Conservation (phyloP, 106 monocot species). For the Cymbidium sinense region DNA sequence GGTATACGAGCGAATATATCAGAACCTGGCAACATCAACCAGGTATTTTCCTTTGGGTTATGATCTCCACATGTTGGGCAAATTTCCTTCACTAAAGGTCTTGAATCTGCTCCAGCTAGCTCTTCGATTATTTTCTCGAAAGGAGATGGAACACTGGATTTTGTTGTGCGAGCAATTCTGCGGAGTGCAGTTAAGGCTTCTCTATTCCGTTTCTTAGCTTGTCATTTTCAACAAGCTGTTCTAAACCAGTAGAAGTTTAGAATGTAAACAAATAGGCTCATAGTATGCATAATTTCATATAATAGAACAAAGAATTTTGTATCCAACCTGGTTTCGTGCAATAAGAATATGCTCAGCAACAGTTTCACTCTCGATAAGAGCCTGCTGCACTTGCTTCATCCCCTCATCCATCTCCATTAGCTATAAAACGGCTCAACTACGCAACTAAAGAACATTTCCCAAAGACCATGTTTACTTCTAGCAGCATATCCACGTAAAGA, state of each 20-base stretch:
- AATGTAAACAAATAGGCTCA: neutral
- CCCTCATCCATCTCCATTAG: constrained; percentile 49
- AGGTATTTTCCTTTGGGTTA: constrained; percentile 63
- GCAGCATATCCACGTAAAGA: neutral
- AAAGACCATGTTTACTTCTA: neutral
- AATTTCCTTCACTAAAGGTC: constrained; percentile 68
- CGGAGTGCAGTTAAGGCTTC: constrained; percentile 94
- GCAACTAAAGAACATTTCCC: neutral
- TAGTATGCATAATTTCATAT: neutral
- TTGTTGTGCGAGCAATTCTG: constrained; percentile 74
- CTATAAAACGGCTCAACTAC: constrained; percentile 4
- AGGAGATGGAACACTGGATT: constrained; percentile 75
- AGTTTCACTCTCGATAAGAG: constrained; percentile 60
- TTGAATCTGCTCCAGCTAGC: constrained; percentile 36
- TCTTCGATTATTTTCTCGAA: constrained; percentile 82
- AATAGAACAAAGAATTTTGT: neutral
- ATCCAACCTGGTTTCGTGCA: constrained; percentile 70
- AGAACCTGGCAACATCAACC: constrained; percentile 89
- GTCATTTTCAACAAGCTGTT: constrained; percentile 83
- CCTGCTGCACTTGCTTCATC: constrained; percentile 61
- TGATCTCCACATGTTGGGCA: constrained; percentile 84
- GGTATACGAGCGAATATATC: constrained; percentile 75
- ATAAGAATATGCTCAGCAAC: constrained; percentile 80
- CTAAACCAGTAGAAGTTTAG: neutral
- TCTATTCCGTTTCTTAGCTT: constrained; percentile 70